Base-by-base conservation (phyloP, 805 yeast species). In the Hanseniaspora valbyensis region DNA sequence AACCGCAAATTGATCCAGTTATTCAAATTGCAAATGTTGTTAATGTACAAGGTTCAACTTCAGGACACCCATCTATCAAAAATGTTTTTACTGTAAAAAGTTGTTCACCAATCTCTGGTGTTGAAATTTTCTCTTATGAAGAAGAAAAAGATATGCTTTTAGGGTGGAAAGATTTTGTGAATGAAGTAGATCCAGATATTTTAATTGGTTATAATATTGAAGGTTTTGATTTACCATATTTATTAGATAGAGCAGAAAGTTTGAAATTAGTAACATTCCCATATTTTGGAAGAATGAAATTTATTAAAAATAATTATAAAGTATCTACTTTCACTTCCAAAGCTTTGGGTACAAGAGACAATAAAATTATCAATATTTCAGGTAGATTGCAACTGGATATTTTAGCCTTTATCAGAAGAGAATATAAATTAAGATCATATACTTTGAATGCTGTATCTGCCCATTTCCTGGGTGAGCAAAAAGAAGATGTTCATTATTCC, bases 11-110 rank as follows among this genome's bases (percentile, higher is more conserved):
- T 42, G 99, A 92, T 68, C 83, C 96, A 0, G 95, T 92, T 9
- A 92, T 92, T 61, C 98, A 94, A 66, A 94, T 92, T 55, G 98
- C 98, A 5, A 90, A 87, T 61, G 96, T 92, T 26, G 95, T 90
- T 2, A 81, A 86, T 59, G 71, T 77, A 46, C 80, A 81, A 46
- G 96, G 98, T 42, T 61, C 61, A 1, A 44, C 33, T 3, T 88
- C 82, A 33, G 56, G 73, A n/a, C 77, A 79, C 45, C 98, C 98
- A 1, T 92, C 94, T 63, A 81, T 92, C 4, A 75, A 97, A 59
- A 90, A 88, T 59, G 97, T 94, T 0, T 94, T 92, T 64, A 90
- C 97, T 0, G 87, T 94, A 14, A 77, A 86, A 54, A 76, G 95
- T 0, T 94, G 98, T 67, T 70, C 96, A 0, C 83, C 95, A 2